Evolutionary conservation across 495 filamentous ascomycete species (phyloP).

Genomic region (Penicillium robsamsonii): DNA sequence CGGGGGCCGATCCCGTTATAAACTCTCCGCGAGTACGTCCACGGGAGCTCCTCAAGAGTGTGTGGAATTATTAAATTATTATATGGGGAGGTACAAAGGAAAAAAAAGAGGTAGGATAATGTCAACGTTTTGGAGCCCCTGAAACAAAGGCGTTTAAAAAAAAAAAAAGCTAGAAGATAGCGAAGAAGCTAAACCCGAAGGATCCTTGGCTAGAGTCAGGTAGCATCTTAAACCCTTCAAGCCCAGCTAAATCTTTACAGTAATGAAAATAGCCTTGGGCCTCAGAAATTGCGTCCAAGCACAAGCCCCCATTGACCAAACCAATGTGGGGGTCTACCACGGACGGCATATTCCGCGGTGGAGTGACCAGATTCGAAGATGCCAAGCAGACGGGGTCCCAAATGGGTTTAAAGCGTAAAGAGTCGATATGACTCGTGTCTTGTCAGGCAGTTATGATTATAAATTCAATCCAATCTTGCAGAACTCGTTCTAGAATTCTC

Average conservation of each 20-base stretch:
- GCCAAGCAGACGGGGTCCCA: constrained; percentile 9
- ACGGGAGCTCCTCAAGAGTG: neutral
- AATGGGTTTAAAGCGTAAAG: constrained; percentile 3
- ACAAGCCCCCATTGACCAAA: neutral
- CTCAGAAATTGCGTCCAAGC: neutral
- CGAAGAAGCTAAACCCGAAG: constrained; percentile 6
- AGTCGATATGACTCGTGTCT: constrained; percentile 4
- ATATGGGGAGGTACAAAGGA: neutral
- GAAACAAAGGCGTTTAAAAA: neutral
- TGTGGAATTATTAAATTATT: neutral
- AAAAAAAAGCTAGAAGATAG: constrained; percentile 2
- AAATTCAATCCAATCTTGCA: neutral
- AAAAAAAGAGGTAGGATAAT: neutral
- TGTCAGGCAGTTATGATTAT: neutral
- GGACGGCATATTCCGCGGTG: constrained; percentile 12
- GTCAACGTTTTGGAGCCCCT: neutral
- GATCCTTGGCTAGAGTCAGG: constrained; percentile 5
- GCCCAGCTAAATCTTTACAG: neutral
- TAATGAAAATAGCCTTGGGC: neutral
- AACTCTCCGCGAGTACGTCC: neutral
- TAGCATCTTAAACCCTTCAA: neutral
- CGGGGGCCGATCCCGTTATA: neutral
- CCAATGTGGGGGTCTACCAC: constrained; percentile 1
- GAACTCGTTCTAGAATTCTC: constrained; percentile 3
- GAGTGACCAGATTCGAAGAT: constrained; percentile 9